Base-by-base conservation (phyloP, 768 basidiomycete species). In the Termitomyces sp. region DNA sequence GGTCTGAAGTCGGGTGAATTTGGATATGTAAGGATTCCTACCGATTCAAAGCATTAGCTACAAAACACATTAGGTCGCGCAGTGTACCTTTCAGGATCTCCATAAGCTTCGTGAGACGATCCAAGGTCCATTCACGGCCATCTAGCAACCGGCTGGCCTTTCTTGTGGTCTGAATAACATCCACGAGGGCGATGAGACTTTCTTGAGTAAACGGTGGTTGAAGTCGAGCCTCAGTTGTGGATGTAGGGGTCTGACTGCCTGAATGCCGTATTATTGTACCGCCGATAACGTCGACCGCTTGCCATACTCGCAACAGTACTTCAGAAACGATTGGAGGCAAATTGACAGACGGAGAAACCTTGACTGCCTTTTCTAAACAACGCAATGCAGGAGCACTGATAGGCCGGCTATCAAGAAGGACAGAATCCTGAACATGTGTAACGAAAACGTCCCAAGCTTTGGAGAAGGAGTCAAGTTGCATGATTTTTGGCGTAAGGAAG, bases 331-430 rank as follows among this genome's bases (percentile, higher is more conserved):
- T 72, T 1, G 78, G 72, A 7, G 77, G 78, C 17, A 72, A 61
- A 0, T 81, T 77, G 5, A 70, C 72, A 32, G 69, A 62, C 1
- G 74, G 72, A 17, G 82, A 75, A 2, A 88, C 85, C 42, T 78
- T 83, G 56, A 93, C 74, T 1, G 85, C 85, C 68, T 84, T 88
- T 64, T 96, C 91, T 40, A 96, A 72, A 58, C 88, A 90, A 22
- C 89, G 85, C 64, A 97, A 66, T 0, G 92, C 89, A n/a, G 93
- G 88, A 0, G 91, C 84, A 58, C 87, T 90, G 49, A 93, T 82
- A 10, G 77, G 64, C 6, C 87, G 76, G 56, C 80, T 78, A 57
- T 94, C 91, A 24, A 80, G 65, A 1, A 88, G 63, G 56, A 94
- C 85, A 6, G 85, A 74, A 41, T 85, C 80, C 56, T 85, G 79